Evolutionary conservation across 805 yeast genomes (phyloP).

Genomic region (Starmerella apis): DNA sequence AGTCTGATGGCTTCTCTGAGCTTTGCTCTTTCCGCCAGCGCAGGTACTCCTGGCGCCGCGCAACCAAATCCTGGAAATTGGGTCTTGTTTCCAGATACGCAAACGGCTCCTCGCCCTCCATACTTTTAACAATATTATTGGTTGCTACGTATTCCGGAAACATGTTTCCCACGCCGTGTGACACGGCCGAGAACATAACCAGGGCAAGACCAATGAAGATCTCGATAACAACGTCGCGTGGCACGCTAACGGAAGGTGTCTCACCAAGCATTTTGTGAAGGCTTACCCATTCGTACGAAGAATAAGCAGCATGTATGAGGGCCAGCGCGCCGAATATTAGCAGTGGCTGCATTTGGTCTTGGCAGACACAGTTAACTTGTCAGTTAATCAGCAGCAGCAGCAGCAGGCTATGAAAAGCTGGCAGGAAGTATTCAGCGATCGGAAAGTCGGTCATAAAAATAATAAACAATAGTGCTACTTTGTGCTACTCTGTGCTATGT

Average conservation of each 20-base stretch:
- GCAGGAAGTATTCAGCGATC: background rate
- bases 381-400: constrained; percentile 2
- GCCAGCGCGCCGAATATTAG: constrained; percentile 10
- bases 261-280: constrained; percentile 8
- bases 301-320: constrained; percentile 17
- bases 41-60: constrained; percentile 38
- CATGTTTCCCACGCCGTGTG: constrained; percentile 32
- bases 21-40: constrained; percentile 23
- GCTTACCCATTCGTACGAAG: constrained; percentile 19
- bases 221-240: constrained; percentile 39
- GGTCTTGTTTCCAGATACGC: constrained; percentile 42
- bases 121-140: constrained; percentile 41
- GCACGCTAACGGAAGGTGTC: background rate
- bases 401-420: background rate
- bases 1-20: background rate
- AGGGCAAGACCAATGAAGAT: constrained; percentile 40
- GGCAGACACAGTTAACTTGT: background rate
- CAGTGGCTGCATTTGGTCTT: constrained; percentile 3
- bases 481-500: too few species aligned
- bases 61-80: constrained; percentile 41
- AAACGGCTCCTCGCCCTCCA: constrained; percentile 40
- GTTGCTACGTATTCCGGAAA: constrained; percentile 41
- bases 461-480: background rate
- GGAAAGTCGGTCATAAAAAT: background rate
- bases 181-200: constrained; percentile 32